A percentile compares a stretch with the other conserved stretches of the same genome.
Conservation (phyloP, 768 basidiomycete species). For the Roridomyces roridus region DNA sequence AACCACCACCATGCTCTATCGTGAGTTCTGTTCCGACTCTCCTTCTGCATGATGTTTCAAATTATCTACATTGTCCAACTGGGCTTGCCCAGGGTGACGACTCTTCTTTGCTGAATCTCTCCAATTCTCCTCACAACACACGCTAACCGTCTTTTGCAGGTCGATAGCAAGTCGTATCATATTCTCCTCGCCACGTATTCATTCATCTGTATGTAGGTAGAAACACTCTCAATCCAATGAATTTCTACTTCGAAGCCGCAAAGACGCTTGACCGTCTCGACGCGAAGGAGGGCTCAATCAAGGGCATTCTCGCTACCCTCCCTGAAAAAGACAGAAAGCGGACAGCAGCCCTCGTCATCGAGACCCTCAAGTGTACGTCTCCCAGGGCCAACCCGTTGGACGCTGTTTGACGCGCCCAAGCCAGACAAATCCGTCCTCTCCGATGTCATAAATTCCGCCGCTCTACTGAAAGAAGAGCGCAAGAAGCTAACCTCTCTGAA, state of each 20-base stretch:
- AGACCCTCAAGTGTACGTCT: slow-evolving; percentile 90
- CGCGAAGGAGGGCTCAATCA: slow-evolving; percentile 90
- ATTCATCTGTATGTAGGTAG: slow-evolving; percentile 36
- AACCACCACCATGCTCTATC: slow-evolving; percentile 7
- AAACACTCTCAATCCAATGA: slow-evolving; percentile 62
- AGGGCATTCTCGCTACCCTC: slow-evolving; percentile 76
- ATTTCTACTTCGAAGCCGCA: slow-evolving; percentile 94
- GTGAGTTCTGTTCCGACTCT: slow-evolving; percentile 20
- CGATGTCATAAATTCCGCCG: slow-evolving; percentile 71
- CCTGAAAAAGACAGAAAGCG: slow-evolving; percentile 79
- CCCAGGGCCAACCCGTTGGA: slow-evolving; percentile 1
- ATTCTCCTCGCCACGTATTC: slow-evolving; percentile 25
- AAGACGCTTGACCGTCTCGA: slow-evolving; percentile 85
- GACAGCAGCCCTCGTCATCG: slow-evolving; percentile 87
- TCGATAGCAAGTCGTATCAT: not conserved
- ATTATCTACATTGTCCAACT: slow-evolving; percentile 96
- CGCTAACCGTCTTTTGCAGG: slow-evolving; percentile 27
- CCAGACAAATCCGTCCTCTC: slow-evolving; percentile 80
- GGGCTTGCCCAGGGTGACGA: slow-evolving; percentile 60
- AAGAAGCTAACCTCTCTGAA: slow-evolving; percentile 76
- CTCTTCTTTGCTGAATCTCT: slow-evolving; percentile 19
- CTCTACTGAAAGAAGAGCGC: slow-evolving; percentile 76
- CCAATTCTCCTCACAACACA: slow-evolving; percentile 3
- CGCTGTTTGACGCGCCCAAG: not conserved
- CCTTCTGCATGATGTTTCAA: slow-evolving; percentile 58